phyloP scores from a whole-genome alignment of 768 basidiomycete species.

The Coprinellus aureogranulatus region DNA sequence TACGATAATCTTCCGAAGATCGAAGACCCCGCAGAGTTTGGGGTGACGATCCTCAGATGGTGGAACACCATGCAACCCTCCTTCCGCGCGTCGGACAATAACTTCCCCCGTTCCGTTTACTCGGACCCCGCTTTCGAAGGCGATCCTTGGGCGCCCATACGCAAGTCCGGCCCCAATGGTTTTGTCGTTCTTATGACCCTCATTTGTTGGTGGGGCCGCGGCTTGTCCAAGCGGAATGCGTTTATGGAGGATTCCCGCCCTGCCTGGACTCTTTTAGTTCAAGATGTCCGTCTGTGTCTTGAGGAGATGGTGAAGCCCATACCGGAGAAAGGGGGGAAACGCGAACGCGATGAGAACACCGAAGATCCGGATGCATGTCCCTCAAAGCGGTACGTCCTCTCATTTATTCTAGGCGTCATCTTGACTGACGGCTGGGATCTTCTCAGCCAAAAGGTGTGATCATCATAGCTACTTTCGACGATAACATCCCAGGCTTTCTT shows the following conservation, averaged over 20 bases:
- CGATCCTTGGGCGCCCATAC: neutral
- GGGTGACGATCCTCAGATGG: neutral
- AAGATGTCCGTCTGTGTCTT: neutral
- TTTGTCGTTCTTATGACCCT: neutral
- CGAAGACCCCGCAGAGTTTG: neutral
- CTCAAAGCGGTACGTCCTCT: no score
- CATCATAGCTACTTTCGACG: no score
- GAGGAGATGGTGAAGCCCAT: no score
- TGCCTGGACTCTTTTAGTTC: neutral
- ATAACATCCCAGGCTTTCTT: no score
- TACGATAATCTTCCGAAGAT: neutral
- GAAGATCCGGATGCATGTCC: no score
- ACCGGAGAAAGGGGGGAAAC: no score
- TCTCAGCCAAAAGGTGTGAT: no score
- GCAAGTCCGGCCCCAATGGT: neutral
- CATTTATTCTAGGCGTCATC: no score
- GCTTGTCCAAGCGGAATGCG: neutral
- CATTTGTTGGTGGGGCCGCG: neutral
- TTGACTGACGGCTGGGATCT: no score
- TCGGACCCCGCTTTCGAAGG: neutral
- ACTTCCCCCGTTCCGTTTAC: neutral
- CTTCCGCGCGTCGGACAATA: neutral
- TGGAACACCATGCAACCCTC: neutral
- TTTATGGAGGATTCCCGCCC: neutral
- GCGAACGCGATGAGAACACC: no score